Percentiles rank a stretch among this genome's conserved stretches.
phyloP scores from a whole-genome alignment of 495 filamentous ascomycete genomes.

The Neurospora tetraspora region DNA sequence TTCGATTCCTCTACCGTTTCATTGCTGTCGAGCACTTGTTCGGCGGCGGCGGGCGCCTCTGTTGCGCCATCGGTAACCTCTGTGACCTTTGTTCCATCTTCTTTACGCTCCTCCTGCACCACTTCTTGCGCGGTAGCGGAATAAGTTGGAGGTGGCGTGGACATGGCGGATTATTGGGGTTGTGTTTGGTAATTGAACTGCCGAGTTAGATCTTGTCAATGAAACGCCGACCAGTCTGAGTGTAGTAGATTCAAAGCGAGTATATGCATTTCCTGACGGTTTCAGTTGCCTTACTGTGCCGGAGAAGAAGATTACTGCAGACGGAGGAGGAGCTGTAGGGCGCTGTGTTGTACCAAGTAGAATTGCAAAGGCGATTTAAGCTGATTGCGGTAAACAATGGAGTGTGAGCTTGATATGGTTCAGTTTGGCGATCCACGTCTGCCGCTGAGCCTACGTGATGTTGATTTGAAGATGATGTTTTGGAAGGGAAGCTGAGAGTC shows the following conservation, averaged over 20 bases:
- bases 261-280: background rate
- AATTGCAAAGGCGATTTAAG: background rate
- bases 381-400: background rate
- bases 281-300: background rate
- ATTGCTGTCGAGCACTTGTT: background rate
- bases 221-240: background rate
- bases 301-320: background rate
- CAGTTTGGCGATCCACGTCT: background rate
- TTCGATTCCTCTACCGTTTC: background rate
- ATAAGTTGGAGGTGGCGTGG: background rate
- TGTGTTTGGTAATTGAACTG: background rate
- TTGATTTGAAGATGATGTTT: background rate
- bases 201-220: background rate
- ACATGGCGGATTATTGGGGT: background rate
- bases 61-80: background rate
- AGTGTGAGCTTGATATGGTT: background rate
- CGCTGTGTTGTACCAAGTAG: background rate
- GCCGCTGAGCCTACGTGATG: background rate
- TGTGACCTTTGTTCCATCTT: background rate
- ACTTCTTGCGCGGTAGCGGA: background rate
- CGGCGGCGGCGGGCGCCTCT: background rate
- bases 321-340: background rate
- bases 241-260: background rate
- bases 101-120: background rate
- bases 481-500: background rate